phyloP scores from a whole-genome alignment of 192 early-diverging fungal genomes.

The Rhizophlyctis rosea region DNA sequence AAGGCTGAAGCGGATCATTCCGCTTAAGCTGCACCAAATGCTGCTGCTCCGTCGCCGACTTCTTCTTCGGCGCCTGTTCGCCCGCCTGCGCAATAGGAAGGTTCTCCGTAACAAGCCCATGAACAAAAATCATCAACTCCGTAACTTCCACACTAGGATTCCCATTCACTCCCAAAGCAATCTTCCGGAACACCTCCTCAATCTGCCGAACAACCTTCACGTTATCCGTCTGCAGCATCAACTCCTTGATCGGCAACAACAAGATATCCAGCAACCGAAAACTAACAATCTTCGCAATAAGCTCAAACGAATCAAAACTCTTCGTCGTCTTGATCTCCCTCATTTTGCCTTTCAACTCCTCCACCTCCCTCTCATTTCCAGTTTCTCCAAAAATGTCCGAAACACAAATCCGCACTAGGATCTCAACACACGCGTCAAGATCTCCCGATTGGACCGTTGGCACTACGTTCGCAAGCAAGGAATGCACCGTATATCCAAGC shows the following conservation, averaged over 20 bases:
- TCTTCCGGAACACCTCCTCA: slow-evolving; percentile 71
- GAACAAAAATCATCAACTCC: slow-evolving; percentile 77
- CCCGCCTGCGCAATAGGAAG: slow-evolving; percentile 65
- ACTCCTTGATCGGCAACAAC: slow-evolving; percentile 82
- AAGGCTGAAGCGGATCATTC: slow-evolving; percentile 48
- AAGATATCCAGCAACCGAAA: slow-evolving; percentile 67
- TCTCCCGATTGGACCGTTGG: slow-evolving; percentile 55
- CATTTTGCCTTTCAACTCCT: slow-evolving; percentile 85
- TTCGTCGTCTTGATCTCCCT: slow-evolving; percentile 85
- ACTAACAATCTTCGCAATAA: slow-evolving; percentile 66
- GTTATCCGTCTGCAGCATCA: slow-evolving; percentile 81
- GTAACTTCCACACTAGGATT: slow-evolving; percentile 66
- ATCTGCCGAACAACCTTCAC: slow-evolving; percentile 71
- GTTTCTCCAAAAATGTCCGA: slow-evolving; percentile 92
- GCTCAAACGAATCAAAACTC: slow-evolving; percentile 83
- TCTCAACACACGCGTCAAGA: slow-evolving; percentile 75
- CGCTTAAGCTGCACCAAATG: slow-evolving; percentile 74
- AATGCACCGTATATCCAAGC: slow-evolving; percentile 88
- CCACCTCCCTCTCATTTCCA: slow-evolving; percentile 84
- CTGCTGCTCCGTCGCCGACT: slow-evolving; percentile 51
- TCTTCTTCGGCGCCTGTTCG: slow-evolving; percentile 51
- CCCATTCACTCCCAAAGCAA: slow-evolving; percentile 74
- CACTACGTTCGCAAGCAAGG: slow-evolving; percentile 69
- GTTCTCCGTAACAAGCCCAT: slow-evolving; percentile 84
- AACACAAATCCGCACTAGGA: slow-evolving; percentile 68